Conservation (phyloP, 495 filamentous ascomycete genomes). For the Penicillium paradoxum region DNA sequence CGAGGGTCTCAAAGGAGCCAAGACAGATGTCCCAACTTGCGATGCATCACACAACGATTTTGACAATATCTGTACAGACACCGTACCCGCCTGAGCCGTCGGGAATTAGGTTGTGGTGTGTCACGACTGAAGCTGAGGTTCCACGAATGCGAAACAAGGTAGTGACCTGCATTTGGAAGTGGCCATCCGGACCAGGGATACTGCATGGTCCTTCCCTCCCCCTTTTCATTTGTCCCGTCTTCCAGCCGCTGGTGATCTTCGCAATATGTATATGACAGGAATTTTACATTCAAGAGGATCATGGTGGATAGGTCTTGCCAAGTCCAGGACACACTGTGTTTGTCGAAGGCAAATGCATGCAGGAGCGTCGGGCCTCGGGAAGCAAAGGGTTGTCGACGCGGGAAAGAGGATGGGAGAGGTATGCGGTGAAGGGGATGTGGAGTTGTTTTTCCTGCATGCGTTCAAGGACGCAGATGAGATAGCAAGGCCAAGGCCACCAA, state of each 20-base stretch:
- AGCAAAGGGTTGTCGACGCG: neutral
- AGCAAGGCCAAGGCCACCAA: neutral
- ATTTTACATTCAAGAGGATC: neutral
- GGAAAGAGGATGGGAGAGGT: neutral
- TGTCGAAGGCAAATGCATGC: neutral
- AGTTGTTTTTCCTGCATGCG: conserved; percentile 2
- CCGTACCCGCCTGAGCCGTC: neutral
- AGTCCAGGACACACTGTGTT: neutral
- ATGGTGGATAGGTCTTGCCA: neutral
- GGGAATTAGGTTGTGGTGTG: neutral
- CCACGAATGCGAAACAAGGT: conserved; percentile 5
- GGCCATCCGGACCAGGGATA: neutral
- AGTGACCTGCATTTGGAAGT: conserved; percentile 7
- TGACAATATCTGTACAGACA: neutral
- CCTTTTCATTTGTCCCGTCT: neutral
- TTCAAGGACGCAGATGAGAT: conserved; percentile 2
- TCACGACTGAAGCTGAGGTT: neutral
- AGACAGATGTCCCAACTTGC: neutral
- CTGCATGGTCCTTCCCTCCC: neutral
- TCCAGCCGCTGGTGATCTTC: neutral
- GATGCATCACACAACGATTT: neutral
- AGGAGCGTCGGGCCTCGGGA: neutral
- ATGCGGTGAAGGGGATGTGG: conserved; percentile 1
- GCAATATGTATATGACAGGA: neutral
- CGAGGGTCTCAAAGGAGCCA: neutral